Evolutionary conservation across 345 rosid genomes (phyloP).

Genomic region (Salix brachista): DNA sequence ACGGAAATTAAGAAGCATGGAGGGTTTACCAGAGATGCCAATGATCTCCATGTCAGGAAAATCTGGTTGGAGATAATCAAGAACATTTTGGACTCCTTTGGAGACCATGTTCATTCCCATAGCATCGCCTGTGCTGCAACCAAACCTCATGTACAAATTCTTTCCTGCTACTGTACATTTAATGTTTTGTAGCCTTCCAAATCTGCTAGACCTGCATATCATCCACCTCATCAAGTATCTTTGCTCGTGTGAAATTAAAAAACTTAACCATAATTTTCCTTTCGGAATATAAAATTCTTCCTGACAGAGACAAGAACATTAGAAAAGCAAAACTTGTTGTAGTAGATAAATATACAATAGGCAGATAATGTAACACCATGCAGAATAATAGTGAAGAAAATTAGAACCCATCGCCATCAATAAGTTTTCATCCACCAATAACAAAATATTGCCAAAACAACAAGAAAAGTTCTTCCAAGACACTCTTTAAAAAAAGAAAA

Average conservation of each 20-base stretch:
- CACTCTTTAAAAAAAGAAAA: background rate
- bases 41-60: slow-evolving; percentile 88
- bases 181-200: slow-evolving; percentile 58
- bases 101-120: slow-evolving; percentile 99
- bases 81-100: slow-evolving; percentile 88
- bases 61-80: slow-evolving; percentile 65
- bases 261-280: background rate
- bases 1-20: background rate
- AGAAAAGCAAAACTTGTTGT: background rate
- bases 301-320: background rate
- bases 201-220: slow-evolving; percentile 71
- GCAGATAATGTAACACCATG: background rate
- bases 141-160: slow-evolving; percentile 70
- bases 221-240: background rate
- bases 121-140: slow-evolving; percentile 89
- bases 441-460: background rate
- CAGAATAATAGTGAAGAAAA: background rate
- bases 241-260: background rate
- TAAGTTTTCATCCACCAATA: background rate
- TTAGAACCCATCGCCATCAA: background rate
- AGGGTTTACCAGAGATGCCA: slow-evolving; percentile 61
- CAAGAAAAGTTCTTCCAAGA: background rate
- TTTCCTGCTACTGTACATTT: slow-evolving; percentile 66
- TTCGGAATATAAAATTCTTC: background rate
- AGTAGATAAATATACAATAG: background rate